Percentiles rank a stretch among this genome's conserved stretches.
Evolutionary conservation across 495 filamentous ascomycete species (phyloP).

Genomic region (Penicillium atrosanguineum): DNA sequence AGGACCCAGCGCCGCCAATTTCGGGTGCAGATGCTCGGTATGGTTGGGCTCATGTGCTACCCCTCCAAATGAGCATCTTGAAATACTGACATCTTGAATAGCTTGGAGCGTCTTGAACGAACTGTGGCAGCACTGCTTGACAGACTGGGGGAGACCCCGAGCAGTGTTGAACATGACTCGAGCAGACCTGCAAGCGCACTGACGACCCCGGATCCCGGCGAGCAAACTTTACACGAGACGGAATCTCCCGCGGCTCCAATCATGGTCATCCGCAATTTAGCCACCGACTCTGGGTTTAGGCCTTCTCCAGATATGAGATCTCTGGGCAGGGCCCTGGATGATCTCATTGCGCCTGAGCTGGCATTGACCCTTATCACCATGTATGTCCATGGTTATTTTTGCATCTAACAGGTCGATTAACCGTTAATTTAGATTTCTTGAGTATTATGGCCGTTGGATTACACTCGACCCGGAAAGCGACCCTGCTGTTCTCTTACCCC

Average conservation of each 20-base stretch:
- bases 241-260: conserved; percentile 32
- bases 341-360: conserved; percentile 22
- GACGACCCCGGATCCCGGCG: conserved; percentile 12
- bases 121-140: conserved; percentile 33
- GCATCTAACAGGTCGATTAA: too few relatives aligned
- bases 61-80: too few relatives aligned
- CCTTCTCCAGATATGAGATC: conserved; percentile 22
- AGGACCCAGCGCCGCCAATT: conserved; percentile 2
- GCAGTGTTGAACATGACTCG: conserved; percentile 10
- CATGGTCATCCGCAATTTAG: conserved; percentile 36
- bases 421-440: conserved; percentile 13
- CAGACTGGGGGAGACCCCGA: conserved; percentile 27
- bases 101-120: conserved; percentile 34
- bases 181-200: conserved; percentile 10
- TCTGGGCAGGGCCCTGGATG: conserved; percentile 13
- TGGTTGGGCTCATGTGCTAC: neutral
- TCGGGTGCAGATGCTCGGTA: conserved; percentile 23
- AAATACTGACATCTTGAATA: conserved; percentile 18
- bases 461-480: conserved; percentile 30
- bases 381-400: conserved; percentile 9
- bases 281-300: conserved; percentile 27
- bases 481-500: conserved; percentile 20
- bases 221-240: conserved; percentile 12
- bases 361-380: conserved; percentile 23
- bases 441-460: conserved; percentile 46